A percentile compares a stretch with the other conserved stretches of the same genome.
phyloP scores from a whole-genome alignment of 225 moss, liverwort and hornwort genomes.

The Thuidium tamariscinum region DNA sequence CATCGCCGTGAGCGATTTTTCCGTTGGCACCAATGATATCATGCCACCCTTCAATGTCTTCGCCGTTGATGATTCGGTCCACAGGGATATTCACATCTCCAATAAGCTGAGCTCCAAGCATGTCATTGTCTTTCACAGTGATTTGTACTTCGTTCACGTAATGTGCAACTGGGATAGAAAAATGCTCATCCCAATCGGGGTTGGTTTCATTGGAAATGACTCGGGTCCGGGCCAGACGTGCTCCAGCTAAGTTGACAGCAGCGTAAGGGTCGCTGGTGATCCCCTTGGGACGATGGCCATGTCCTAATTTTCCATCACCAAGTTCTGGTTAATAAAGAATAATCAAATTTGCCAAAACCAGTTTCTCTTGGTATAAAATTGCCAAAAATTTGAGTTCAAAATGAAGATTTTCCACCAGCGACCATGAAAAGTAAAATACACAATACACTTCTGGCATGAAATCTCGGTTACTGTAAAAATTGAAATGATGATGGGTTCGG shows the following conservation, averaged over 20 bases:
- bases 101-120: constrained; percentile 72
- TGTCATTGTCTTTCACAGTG: constrained; percentile 66
- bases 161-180: constrained; percentile 68
- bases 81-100: constrained; percentile 49
- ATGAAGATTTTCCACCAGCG: background rate
- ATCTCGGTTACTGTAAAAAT: background rate
- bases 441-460: background rate
- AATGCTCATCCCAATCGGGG: constrained; percentile 71
- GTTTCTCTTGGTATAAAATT: background rate
- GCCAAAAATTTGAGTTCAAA: background rate
- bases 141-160: constrained; percentile 49
- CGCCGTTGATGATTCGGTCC: constrained; percentile 8
- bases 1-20: constrained; percentile 35
- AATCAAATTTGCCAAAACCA: background rate
- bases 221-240: constrained; percentile 64
- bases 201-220: constrained; percentile 52
- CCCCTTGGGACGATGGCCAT: constrained; percentile 41
- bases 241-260: constrained; percentile 61
- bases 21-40: constrained; percentile 30
- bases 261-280: constrained; percentile 87
- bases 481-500: background rate
- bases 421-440: background rate
- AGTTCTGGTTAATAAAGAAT: background rate
- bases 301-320: background rate
- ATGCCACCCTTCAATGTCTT: constrained; percentile 54